phyloP scores from a whole-genome alignment of 768 basidiomycete genomes.

The Russula foetens region DNA sequence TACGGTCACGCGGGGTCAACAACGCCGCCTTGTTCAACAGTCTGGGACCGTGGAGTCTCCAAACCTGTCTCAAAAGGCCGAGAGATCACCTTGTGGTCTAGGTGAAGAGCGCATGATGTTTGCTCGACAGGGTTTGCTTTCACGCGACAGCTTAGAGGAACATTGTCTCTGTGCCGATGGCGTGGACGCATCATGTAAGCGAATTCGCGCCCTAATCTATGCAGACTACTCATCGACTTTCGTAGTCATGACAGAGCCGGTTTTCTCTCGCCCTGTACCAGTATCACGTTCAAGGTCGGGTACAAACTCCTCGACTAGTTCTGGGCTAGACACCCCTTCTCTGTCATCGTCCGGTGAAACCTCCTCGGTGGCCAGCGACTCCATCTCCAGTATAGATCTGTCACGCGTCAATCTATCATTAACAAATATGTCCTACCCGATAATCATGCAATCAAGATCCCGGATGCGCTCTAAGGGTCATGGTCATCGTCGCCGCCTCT shows the following conservation, averaged over 20 bases:
- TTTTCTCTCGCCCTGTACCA: constrained; percentile 53
- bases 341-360: constrained; percentile 55
- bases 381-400: constrained; percentile 64
- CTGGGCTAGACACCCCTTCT: constrained; percentile 64
- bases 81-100: constrained; percentile 54
- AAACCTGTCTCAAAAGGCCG: constrained; percentile 41
- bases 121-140: constrained; percentile 52
- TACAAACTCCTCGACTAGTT: constrained; percentile 53
- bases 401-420: constrained; percentile 50
- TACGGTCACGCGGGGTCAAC: constrained; percentile 20
- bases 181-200: constrained; percentile 43
- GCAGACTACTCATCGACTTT: constrained; percentile 16
- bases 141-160: constrained; percentile 61
- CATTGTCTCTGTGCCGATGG: constrained; percentile 57
- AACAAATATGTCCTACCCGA: constrained; percentile 45
- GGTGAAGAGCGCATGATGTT: constrained; percentile 62
- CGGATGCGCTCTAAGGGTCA: constrained; percentile 50
- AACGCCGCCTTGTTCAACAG: constrained; percentile 17
- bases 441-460: constrained; percentile 33
- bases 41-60: constrained; percentile 35
- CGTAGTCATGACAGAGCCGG: constrained; percentile 35
- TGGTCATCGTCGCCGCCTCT: constrained; percentile 65
- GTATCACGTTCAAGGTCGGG: constrained; percentile 53
- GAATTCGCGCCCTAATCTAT: constrained; percentile 32
- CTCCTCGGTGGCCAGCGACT: constrained; percentile 60